phyloP scores from a whole-genome alignment of 140 eudicot species.

The Oenanthe javanica region DNA sequence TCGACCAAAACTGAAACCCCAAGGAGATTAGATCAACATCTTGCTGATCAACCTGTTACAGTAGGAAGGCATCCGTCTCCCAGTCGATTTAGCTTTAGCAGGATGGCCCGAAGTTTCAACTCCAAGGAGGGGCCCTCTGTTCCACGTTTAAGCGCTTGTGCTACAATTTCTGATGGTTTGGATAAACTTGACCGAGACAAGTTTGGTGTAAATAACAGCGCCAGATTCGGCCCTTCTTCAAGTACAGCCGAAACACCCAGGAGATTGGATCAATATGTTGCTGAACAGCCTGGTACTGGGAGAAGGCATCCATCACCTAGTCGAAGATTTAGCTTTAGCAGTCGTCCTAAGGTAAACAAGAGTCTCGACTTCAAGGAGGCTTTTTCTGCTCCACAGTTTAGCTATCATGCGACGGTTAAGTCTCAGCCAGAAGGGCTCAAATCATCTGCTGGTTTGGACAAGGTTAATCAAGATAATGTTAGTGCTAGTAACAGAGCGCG shows the following conservation, averaged over 20 bases:
- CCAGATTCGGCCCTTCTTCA: conserved; percentile 11
- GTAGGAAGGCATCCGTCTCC: conserved; percentile 49
- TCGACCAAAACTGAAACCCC: conserved; percentile 2
- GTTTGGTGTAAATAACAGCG: background rate
- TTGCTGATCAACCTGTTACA: conserved; percentile 20
- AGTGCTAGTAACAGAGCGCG: conserved; percentile 34
- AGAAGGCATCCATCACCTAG: conserved; percentile 48
- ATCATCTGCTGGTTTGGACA: conserved; percentile 20
- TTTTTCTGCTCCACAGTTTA: conserved; percentile 37
- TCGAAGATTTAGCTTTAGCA: conserved; percentile 59
- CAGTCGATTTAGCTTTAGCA: conserved; percentile 59
- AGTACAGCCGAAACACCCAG: conserved; percentile 5
- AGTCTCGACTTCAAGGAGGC: conserved; percentile 70
- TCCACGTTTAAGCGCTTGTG: conserved; percentile 43
- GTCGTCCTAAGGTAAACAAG: conserved; percentile 53
- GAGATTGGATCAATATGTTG: conserved; percentile 17
- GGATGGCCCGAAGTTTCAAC: conserved; percentile 72
- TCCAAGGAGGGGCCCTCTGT: conserved; percentile 48
- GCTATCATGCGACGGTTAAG: conserved; percentile 29
- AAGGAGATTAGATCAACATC: conserved; percentile 18
- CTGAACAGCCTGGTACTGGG: conserved; percentile 23
- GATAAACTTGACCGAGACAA: conserved; percentile 15
- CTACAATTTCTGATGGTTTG: conserved; percentile 13
- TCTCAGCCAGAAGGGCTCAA: conserved; percentile 42
- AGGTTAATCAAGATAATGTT: conserved; percentile 26